Base-by-base conservation (phyloP, 1,284 basidiomycete genomes). In the Leucoagaricus sp. region DNA sequence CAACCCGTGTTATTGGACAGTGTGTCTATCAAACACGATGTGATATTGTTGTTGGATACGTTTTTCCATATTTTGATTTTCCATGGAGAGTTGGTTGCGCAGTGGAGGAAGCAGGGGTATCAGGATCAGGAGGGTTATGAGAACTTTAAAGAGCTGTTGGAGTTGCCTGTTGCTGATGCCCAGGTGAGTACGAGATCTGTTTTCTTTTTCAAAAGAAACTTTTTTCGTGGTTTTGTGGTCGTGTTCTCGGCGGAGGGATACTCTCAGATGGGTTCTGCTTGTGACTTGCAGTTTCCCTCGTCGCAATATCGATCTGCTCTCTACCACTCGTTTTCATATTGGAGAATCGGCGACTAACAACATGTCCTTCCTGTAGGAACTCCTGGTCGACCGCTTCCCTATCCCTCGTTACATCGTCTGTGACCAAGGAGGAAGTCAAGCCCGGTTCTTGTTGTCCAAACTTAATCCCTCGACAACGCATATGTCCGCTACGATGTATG, bases 41-140 rank as follows among this genome's bases (percentile, higher is more conserved):
- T 96, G 63, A 91, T 99, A 64, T 85, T 99, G 34, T 84, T 99
- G n/a, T 88, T 99, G 61, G 97, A 99, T 70, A 99, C 97, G 3
- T 99, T 98, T 85, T 99, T 99, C 93, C 97, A 99, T 72, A 98
- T 99, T 65, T 89, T 99, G 67, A 99, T 99, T 75, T 99, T 98
- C 91, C 96, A 99, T 71, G 97, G 97, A 28, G 94, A 96, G 74
- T 95, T 95, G 15, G 85, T 99, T 53, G 95, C 96, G 0, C 91
- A 96, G 72, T 99, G 97, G 97, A 85, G 96, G 57, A 98, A 99
- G 75, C 94, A 94, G n/a, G 95, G 96, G 6, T 99, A 99, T 70
- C 97, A 99, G 70, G 96, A 99, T 8, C 96, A 98, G 75, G 96
- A 98, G 69, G 96, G 95, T 33, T 98, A 99, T 65, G 97, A 98